A percentile compares a stretch with the other conserved stretches of the same genome.
Evolutionary conservation across 1,284 basidiomycete species (phyloP).

Genomic region (Moesziomyces parantarcticus): DNA sequence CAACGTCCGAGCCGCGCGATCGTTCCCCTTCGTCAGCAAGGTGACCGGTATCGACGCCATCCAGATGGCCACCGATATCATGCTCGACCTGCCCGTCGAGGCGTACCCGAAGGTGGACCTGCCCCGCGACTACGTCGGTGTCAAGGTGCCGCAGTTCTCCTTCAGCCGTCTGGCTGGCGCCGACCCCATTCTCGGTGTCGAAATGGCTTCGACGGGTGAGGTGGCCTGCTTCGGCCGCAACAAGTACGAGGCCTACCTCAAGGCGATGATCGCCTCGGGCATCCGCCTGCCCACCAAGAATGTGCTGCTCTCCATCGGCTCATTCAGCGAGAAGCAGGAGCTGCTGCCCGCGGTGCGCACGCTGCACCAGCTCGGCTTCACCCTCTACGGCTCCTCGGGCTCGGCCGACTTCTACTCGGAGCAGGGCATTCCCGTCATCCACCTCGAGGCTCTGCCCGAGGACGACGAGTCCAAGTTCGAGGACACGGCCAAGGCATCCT

Average conservation of each 20-base stretch:
- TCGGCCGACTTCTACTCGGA: constrained; percentile 75
- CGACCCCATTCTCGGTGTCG: constrained; percentile 97
- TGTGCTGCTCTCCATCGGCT: constrained; percentile 91
- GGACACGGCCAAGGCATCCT: constrained; percentile 61
- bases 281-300: constrained; percentile 95
- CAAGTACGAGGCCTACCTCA: constrained; percentile 98
- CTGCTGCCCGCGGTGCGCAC: constrained; percentile 96
- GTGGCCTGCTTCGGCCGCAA: constrained; percentile 97
- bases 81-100: constrained; percentile 89
- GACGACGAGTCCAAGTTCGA: constrained; percentile 64
- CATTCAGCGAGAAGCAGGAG: constrained; percentile 97
- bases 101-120: constrained; percentile 88
- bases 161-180: constrained; percentile 95
- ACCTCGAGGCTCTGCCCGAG: constrained; percentile 66
- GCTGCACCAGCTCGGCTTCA: constrained; percentile 91
- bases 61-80: constrained; percentile 97
- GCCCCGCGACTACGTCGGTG: constrained; percentile 92
- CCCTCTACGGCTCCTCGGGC: constrained; percentile 95
- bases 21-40: constrained; percentile 99
- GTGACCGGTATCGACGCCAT: constrained; percentile 97
- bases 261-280: constrained; percentile 94
- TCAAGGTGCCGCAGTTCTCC: constrained; percentile 99
- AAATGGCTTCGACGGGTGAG: constrained; percentile 99
- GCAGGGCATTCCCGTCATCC: constrained; percentile 65
- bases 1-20: constrained; percentile 95